A percentile compares a stretch with the other conserved stretches of the same genome.
Conservation (phyloP, 257 asterid genomes). For the Plantago elongata region DNA sequence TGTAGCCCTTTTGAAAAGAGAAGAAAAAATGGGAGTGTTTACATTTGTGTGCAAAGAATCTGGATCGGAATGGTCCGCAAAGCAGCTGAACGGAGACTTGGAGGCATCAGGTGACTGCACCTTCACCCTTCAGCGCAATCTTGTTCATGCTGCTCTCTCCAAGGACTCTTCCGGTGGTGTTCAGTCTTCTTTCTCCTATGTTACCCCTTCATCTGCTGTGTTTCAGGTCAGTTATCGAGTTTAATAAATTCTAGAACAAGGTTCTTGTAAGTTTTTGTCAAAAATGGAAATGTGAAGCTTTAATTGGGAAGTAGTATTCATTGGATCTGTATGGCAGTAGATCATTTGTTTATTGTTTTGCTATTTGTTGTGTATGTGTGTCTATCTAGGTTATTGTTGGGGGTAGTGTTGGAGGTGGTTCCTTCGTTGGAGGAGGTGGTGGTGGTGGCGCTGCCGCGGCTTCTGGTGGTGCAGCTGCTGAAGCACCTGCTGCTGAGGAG, state of each 20-base stretch:
- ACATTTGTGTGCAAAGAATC: slow-evolving; percentile 48
- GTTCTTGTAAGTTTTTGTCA: no score
- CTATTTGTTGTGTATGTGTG: neutral
- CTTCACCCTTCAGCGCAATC: slow-evolving; percentile 71
- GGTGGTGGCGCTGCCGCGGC: slow-evolving; percentile 46
- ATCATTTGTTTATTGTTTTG: neutral
- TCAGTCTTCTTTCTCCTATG: slow-evolving; percentile 70
- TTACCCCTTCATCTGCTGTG: slow-evolving; percentile 69
- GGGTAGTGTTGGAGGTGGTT: slow-evolving; percentile 48
- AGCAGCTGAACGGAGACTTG: slow-evolving; percentile 57
- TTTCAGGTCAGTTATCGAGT: slow-evolving; percentile 50
- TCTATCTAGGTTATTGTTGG: slow-evolving; percentile 53
- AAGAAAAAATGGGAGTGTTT: slow-evolving; percentile 44
- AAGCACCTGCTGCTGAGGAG: slow-evolving; percentile 59
- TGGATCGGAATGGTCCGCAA: slow-evolving; percentile 48
- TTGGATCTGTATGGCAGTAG: neutral
- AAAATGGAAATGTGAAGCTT: no score
- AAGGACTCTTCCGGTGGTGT: slow-evolving; percentile 69
- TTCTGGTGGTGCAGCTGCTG: slow-evolving; percentile 47
- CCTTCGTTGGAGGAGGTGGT: slow-evolving; percentile 39
- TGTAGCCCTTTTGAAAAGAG: neutral
- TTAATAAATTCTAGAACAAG: neutral
- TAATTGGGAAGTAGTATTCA: no score
- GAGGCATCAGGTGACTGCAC: slow-evolving; percentile 44
- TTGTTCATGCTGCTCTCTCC: slow-evolving; percentile 64